Evolutionary conservation across 148 eudicot genomes (phyloP).

Genomic region (Camellia sinensis): DNA sequence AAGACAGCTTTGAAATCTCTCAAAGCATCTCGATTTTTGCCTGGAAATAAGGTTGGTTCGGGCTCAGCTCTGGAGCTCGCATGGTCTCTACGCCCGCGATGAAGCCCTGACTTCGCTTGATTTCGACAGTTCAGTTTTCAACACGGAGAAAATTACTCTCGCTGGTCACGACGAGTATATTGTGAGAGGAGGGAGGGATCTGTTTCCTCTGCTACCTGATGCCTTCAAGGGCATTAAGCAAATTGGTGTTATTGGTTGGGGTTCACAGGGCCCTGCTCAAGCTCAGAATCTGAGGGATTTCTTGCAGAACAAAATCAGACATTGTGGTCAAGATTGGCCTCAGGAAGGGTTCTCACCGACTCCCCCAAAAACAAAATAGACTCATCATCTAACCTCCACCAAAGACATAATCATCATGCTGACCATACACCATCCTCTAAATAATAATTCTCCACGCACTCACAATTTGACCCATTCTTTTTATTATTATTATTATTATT

Average conservation of each 20-base stretch:
- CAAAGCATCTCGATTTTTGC: constrained; percentile 29
- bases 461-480: no score
- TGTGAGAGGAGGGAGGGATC: constrained; percentile 91
- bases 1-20: constrained; percentile 32
- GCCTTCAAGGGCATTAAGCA: constrained; percentile 94
- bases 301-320: no score
- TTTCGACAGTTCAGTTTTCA: constrained; percentile 71
- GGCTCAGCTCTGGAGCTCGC: constrained; percentile 45
- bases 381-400: no score
- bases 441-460: no score
- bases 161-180: constrained; percentile 93
- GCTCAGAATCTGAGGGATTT: no score
- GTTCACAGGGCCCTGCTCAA: no score
- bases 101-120: constrained; percentile 42
- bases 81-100: constrained; percentile 63
- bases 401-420: no score
- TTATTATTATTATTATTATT: no score
- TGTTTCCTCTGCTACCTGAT: constrained; percentile 81
- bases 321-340: no score
- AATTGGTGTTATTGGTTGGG: constrained; percentile 99
- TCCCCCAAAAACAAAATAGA: no score
- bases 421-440: no score
- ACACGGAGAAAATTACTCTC: constrained; percentile 69
- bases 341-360: no score
- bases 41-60: constrained; percentile 5